A percentile compares a stretch with the other conserved stretches of the same genome.
These are phyloP conservation scores for Dendrobium chrysotoxum DNA, from an alignment of 106 monocot genomes.

Conservation along the genomic window DNA sequence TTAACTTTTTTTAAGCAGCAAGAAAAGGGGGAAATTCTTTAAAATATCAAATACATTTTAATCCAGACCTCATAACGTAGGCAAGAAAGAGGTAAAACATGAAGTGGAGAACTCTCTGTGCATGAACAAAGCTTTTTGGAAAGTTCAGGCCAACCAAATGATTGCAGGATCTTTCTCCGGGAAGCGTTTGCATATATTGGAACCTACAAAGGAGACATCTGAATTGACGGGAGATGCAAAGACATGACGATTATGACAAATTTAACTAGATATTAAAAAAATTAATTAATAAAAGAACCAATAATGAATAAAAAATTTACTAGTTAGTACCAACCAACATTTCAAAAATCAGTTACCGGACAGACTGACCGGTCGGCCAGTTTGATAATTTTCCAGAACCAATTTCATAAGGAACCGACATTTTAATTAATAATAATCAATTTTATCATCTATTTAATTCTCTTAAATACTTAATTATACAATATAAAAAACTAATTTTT, in stretches of 20 bases:
- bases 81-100: slow-evolving; percentile 58
- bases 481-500: too few relatives aligned
- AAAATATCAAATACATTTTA: background rate
- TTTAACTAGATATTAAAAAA: background rate
- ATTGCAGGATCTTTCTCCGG: slow-evolving; percentile 57
- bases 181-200: slow-evolving; percentile 49
- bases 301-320: background rate
- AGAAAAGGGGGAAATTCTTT: background rate
- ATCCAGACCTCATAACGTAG: slow-evolving; percentile 44
- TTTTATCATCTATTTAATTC: too few relatives aligned
- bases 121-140: slow-evolving; percentile 40
- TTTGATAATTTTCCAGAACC: too few relatives aligned
- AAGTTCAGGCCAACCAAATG: slow-evolving; percentile 59
- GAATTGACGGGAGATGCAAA: background rate
- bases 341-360: too few relatives aligned
- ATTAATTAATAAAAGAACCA: background rate
- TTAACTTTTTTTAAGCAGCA: background rate
- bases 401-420: too few relatives aligned
- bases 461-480: too few relatives aligned
- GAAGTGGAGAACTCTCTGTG: slow-evolving; percentile 30
- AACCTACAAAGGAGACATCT: slow-evolving; percentile 28
- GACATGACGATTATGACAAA: background rate
- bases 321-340: background rate
- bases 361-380: too few relatives aligned
- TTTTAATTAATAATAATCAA: too few relatives aligned